Conservation (phyloP, 2,329 filamentous ascomycete species). For the Cladosporium velox region DNA sequence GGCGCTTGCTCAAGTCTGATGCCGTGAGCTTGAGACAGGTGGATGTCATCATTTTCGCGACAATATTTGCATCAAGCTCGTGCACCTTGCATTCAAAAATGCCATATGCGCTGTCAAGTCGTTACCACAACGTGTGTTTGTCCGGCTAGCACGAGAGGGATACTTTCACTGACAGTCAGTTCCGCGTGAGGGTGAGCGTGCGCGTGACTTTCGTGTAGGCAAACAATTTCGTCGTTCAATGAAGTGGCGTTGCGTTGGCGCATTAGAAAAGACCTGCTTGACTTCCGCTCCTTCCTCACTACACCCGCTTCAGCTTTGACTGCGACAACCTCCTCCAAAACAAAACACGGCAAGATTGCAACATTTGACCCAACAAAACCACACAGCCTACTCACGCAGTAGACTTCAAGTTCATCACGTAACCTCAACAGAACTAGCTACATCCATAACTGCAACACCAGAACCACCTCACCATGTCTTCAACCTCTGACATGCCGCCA, state of each 20-base stretch:
- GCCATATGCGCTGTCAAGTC: not conserved
- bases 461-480: conserved; percentile 2
- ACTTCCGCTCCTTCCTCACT: conserved; percentile 12
- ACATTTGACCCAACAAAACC: not conserved
- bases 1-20: not conserved
- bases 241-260: not conserved
- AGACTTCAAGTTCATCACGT: not conserved
- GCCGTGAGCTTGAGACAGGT: not conserved
- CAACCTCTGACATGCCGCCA: conserved; percentile 1
- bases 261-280: not conserved
- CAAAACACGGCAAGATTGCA: conserved; percentile 4
- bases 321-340: not conserved
- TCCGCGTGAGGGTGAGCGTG: not conserved
- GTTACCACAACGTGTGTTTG: not conserved
- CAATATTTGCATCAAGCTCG: not conserved
- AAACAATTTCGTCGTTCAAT: conserved; percentile 2
- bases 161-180: not conserved
- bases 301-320: conserved; percentile 1
- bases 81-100: not conserved
- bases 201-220: not conserved
- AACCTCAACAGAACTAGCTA: not conserved
- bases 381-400: not conserved
- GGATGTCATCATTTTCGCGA: not conserved
- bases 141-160: not conserved
- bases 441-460: not conserved